These are phyloP conservation scores for Coniella vitis DNA, from an alignment of 2,329 filamentous ascomycete genomes.

Conservation along the genomic window DNA sequence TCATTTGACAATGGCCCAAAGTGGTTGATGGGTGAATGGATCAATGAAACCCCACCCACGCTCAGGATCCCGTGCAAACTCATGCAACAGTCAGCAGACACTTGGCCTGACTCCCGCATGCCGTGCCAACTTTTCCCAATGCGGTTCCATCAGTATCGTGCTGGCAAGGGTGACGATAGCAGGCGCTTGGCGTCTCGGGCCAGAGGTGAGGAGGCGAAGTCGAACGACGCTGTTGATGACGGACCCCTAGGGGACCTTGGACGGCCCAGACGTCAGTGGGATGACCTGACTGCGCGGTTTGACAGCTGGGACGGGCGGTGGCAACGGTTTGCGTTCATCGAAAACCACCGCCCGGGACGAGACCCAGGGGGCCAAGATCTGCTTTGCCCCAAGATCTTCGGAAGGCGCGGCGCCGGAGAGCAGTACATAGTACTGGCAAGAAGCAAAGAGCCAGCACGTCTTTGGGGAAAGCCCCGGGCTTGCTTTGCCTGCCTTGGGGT, in stretches of 20 bases:
- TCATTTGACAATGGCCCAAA: too few species aligned
- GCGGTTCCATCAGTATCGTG: too few species aligned
- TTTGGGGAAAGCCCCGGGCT: too few species aligned
- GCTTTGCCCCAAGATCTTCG: too few species aligned
- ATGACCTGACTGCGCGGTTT: neutral
- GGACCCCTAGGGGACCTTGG: too few species aligned
- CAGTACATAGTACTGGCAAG: neutral
- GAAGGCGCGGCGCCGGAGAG: neutral
- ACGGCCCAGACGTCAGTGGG: too few species aligned
- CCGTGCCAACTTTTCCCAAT: neutral
- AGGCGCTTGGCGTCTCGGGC: too few species aligned
- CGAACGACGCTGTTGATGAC: neutral
- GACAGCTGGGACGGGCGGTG: neutral
- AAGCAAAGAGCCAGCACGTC: neutral
- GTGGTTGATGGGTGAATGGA: neutral
- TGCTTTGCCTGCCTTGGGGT: too few species aligned
- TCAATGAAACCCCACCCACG: too few species aligned
- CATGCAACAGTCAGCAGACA: conserved; percentile 11
- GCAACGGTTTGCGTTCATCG: neutral
- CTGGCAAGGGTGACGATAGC: too few species aligned
- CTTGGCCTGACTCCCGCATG: neutral
- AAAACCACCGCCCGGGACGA: too few species aligned
- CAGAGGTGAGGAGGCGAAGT: neutral
- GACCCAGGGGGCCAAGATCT: too few species aligned
- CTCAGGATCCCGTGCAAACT: conserved; percentile 2